Conservation (phyloP, 2,329 filamentous ascomycete species). For the Alternaria triticimaculans region DNA sequence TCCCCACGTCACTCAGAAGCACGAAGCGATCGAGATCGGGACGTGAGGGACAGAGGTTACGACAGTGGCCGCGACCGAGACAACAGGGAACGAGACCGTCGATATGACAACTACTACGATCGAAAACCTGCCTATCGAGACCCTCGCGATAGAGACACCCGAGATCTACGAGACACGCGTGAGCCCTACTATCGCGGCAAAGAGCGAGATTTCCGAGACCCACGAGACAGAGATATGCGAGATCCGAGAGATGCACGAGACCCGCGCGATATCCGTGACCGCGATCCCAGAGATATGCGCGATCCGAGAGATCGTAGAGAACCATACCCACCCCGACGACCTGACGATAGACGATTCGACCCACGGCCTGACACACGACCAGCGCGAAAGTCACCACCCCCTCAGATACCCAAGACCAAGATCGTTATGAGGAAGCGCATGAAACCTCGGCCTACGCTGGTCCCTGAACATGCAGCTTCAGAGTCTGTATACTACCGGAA, state of each 20-base stretch:
- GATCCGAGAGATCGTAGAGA: conserved; percentile 38
- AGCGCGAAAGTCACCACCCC: conserved; percentile 47
- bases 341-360: conserved; percentile 32
- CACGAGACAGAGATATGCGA: conserved; percentile 33
- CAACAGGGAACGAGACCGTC: conserved; percentile 51
- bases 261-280: conserved; percentile 27
- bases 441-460: conserved; percentile 74
- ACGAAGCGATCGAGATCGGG: conserved; percentile 34
- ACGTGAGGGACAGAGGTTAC: conserved; percentile 26
- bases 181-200: conserved; percentile 25
- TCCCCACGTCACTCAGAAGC: conserved; percentile 29
- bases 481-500: conserved; percentile 95
- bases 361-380: conserved; percentile 31
- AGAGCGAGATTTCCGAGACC: conserved; percentile 24
- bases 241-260: conserved; percentile 23
- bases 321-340: conserved; percentile 34
- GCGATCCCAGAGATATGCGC: conserved; percentile 22
- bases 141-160: conserved; percentile 32
- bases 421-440: conserved; percentile 71
- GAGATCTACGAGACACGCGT: conserved; percentile 24
- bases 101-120: conserved; percentile 35
- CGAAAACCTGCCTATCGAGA: conserved; percentile 37
- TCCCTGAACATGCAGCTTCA: conserved; percentile 75
- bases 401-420: conserved; percentile 56
- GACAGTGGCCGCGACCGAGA: conserved; percentile 49